Conservation (phyloP, 257 asterid species). For the Jasminum sambac region DNA sequence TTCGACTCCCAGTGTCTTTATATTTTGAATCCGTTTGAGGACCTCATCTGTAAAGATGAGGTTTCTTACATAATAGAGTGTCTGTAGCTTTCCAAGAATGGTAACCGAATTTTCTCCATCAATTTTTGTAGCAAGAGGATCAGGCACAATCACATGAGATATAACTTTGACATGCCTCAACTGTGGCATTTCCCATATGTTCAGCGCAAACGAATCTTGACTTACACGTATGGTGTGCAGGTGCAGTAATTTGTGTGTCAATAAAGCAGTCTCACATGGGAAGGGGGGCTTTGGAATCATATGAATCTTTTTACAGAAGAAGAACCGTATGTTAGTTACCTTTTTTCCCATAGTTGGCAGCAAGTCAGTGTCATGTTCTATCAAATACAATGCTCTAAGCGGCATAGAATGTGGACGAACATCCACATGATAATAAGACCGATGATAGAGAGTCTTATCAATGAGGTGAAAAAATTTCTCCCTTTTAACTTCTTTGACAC, state of each 20-base stretch:
- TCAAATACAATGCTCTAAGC: background rate
- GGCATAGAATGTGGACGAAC: too few relatives aligned
- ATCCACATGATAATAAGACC: background rate
- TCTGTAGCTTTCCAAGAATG: background rate
- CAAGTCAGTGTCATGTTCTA: too few relatives aligned
- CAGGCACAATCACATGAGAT: too few relatives aligned
- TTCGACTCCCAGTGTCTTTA: background rate
- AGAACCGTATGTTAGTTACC: background rate
- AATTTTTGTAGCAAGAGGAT: background rate
- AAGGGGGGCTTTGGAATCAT: background rate
- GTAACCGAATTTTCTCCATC: background rate
- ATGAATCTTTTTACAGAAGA: background rate
- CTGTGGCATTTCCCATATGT: background rate
- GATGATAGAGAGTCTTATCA: background rate
- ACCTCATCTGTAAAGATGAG: background rate
- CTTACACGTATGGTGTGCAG: background rate
- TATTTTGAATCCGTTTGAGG: background rate
- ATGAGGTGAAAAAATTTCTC: background rate
- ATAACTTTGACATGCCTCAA: background rate
- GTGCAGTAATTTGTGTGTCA: background rate
- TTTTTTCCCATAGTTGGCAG: background rate
- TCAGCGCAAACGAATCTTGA: rapidly evolving
- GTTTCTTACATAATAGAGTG: background rate
- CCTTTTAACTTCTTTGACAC: background rate
- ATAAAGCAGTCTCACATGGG: background rate